Conservation (phyloP, 768 basidiomycete genomes). For the Serendipita indica region DNA sequence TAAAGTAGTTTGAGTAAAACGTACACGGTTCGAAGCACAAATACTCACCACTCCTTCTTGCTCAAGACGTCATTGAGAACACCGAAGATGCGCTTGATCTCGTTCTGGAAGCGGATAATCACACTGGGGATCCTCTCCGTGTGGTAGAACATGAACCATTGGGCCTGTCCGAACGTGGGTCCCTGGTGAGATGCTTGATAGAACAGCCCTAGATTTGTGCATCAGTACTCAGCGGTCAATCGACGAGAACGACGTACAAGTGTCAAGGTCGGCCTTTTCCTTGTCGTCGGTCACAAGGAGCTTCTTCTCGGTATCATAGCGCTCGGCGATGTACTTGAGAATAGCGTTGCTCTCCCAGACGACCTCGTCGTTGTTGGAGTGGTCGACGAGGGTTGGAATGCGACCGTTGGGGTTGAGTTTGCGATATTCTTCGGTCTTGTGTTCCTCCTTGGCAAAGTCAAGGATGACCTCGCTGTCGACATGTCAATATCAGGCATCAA, state of each 20-base stretch:
- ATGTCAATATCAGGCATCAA: no score
- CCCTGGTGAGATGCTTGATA: conserved; percentile 12
- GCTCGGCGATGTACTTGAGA: conserved; percentile 10
- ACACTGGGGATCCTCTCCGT: conserved; percentile 14
- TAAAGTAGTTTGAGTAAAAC: not conserved
- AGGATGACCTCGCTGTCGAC: conserved; percentile 7
- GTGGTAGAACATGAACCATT: conserved; percentile 15
- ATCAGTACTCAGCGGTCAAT: not conserved
- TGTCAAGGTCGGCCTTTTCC: conserved; percentile 8
- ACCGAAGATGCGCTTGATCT: conserved; percentile 14
- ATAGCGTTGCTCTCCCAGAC: conserved; percentile 13
- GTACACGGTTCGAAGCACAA: not conserved
- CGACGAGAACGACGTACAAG: not conserved
- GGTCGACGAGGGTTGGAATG: conserved; percentile 17
- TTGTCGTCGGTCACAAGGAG: conserved; percentile 10
- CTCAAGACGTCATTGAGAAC: conserved; percentile 14
- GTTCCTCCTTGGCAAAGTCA: conserved; percentile 10
- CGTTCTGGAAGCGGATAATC: conserved; percentile 13
- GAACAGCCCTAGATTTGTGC: conserved; percentile 14
- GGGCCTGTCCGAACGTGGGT: conserved; percentile 10
- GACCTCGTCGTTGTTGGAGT: conserved; percentile 14
- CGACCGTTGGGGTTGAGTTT: conserved; percentile 12
- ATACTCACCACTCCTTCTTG: conserved; percentile 12
- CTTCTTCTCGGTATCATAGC: conserved; percentile 12
- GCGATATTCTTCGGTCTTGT: conserved; percentile 9